Evolutionary conservation across 495 filamentous ascomycete genomes (phyloP).

Genomic region (Sordaria brevicollis): DNA sequence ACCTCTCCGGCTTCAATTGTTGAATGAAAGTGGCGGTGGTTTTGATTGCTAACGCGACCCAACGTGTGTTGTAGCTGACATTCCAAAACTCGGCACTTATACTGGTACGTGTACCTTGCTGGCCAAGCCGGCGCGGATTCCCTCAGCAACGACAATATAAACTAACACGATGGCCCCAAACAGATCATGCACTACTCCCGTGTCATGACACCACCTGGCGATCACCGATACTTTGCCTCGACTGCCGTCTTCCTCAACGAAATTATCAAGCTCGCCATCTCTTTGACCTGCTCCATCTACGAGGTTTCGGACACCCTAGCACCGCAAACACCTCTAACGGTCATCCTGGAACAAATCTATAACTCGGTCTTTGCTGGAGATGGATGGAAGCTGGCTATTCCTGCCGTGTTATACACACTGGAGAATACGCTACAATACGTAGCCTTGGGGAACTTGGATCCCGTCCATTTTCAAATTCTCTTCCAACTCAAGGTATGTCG

Average conservation of each 20-base stretch:
- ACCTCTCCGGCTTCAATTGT: slow-evolving; percentile 8
- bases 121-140: neutral
- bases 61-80: slow-evolving; percentile 45
- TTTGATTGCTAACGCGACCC: slow-evolving; percentile 16
- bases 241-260: slow-evolving; percentile 94
- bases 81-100: slow-evolving; percentile 74
- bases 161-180: slow-evolving; percentile 4
- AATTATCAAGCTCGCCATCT: slow-evolving; percentile 79
- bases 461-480: slow-evolving; percentile 84
- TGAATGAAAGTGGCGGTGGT: slow-evolving; percentile 6
- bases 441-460: slow-evolving; percentile 80
- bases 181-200: slow-evolving; percentile 89
- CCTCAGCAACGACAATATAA: neutral
- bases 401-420: slow-evolving; percentile 77
- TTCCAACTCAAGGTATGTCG: slow-evolving; percentile 68
- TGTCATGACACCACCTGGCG: slow-evolving; percentile 72
- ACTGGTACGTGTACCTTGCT: slow-evolving; percentile 38
- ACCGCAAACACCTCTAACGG: slow-evolving; percentile 65
- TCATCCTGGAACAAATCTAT: slow-evolving; percentile 70
- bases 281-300: slow-evolving; percentile 75
- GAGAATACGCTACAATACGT: slow-evolving; percentile 90
- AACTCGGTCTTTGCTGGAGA: slow-evolving; percentile 80
- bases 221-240: slow-evolving; percentile 82
- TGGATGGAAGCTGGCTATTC: slow-evolving; percentile 91
- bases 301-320: slow-evolving; percentile 69